phyloP scores from a whole-genome alignment of 1,284 basidiomycete genomes.

The Apiotrichum veenhuisii region DNA sequence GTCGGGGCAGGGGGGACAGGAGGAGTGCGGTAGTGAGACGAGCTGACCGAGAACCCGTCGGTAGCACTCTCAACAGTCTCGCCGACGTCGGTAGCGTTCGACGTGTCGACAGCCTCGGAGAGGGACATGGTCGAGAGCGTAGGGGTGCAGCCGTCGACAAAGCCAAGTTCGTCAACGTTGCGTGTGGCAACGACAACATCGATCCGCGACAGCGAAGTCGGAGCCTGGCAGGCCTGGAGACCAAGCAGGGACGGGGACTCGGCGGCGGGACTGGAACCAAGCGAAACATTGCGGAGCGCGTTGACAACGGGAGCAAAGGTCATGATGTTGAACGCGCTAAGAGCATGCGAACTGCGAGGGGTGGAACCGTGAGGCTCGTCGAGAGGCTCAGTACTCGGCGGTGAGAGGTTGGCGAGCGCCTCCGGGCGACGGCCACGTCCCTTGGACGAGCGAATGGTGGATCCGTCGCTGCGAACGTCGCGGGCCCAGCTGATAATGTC shows the following conservation, averaged over 20 bases:
- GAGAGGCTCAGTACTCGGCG: constrained; percentile 17
- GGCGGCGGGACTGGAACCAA: not conserved
- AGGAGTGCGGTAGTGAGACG: constrained; percentile 14
- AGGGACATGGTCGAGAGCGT: constrained; percentile 43
- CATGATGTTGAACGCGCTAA: constrained; percentile 23
- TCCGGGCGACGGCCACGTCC: constrained; percentile 8
- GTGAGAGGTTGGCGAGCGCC: constrained; percentile 10
- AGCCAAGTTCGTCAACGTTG: constrained; percentile 10
- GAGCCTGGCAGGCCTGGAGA: constrained; percentile 26
- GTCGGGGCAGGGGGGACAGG: not conserved
- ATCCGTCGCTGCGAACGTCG: constrained; percentile 25
- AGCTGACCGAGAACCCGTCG: constrained; percentile 29
- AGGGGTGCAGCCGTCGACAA: constrained; percentile 34
- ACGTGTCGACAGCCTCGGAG: constrained; percentile 40
- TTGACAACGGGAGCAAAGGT: constrained; percentile 35
- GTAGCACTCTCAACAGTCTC: constrained; percentile 34
- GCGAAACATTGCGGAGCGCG: constrained; percentile 27
- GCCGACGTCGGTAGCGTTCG: constrained; percentile 25
- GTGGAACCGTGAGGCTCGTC: constrained; percentile 13
- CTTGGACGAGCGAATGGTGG: constrained; percentile 2
- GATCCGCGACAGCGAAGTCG: constrained; percentile 32
- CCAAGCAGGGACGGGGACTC: constrained; percentile 17
- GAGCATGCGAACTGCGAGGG: constrained; percentile 20
- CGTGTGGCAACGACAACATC: constrained; percentile 31
- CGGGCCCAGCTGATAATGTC: constrained; percentile 47